These are phyloP conservation scores for Wickerhamiella sorbophila DNA, from an alignment of 805 yeast genomes.

Conservation along the genomic window DNA sequence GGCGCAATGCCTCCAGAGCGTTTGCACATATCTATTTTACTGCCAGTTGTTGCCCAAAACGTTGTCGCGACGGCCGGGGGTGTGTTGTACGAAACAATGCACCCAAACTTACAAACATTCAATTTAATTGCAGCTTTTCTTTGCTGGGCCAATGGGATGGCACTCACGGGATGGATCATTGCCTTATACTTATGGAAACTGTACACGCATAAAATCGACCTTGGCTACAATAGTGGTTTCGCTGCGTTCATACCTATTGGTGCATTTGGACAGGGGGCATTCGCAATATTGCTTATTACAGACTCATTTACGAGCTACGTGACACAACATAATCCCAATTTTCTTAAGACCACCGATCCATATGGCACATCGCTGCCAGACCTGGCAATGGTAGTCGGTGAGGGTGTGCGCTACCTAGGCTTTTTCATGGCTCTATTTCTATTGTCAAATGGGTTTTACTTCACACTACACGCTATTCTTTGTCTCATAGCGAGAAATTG, in stretches of 20 bases:
- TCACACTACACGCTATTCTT: too few species aligned
- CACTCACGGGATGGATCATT: constrained; percentile 41
- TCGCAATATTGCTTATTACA: constrained; percentile 46
- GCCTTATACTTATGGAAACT: constrained; percentile 48
- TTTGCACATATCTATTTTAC: constrained; percentile 44
- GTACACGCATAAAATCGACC: constrained; percentile 38
- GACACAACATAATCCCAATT: too few species aligned
- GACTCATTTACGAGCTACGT: constrained; percentile 29
- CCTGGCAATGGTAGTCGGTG: too few species aligned
- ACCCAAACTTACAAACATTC: constrained; percentile 33
- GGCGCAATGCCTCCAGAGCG: constrained; percentile 27
- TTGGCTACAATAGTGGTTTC: constrained; percentile 39
- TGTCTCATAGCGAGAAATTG: too few species aligned
- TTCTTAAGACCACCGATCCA: too few species aligned
- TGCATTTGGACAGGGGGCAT: constrained; percentile 74
- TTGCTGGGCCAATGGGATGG: constrained; percentile 56
- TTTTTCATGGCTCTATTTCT: too few species aligned
- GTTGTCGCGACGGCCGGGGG: constrained; percentile 67
- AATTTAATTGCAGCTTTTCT: constrained; percentile 42
- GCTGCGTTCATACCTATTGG: constrained; percentile 62
- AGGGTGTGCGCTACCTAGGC: too few species aligned
- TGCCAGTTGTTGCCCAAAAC: constrained; percentile 70
- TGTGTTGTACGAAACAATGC: constrained; percentile 33
- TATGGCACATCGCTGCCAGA: too few species aligned
- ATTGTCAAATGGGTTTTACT: too few species aligned